Conservation (phyloP, 495 filamentous ascomycete genomes). For the Hypomontagnella submonticulosa region DNA sequence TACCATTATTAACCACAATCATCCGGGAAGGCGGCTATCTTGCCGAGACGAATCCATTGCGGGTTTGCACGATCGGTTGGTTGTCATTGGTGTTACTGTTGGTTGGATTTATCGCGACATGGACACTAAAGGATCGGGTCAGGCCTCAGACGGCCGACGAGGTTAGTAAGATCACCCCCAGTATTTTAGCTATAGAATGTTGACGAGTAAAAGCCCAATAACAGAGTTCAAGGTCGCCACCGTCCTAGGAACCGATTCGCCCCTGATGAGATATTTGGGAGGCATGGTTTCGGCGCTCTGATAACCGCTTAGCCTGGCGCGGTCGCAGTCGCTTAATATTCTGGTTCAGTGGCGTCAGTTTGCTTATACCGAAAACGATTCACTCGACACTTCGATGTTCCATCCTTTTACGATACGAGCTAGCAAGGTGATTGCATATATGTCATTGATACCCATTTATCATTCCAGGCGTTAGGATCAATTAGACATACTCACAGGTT, state of each 20-base stretch:
- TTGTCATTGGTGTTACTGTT: constrained; percentile 23
- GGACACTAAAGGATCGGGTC: constrained; percentile 27
- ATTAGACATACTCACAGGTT: not conserved
- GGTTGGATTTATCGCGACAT: constrained; percentile 37
- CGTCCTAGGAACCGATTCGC: constrained; percentile 5
- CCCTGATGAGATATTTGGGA: constrained; percentile 4
- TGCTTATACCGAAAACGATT: not conserved
- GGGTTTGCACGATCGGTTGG: constrained; percentile 16
- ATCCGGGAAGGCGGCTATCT: constrained; percentile 23
- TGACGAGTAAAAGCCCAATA: constrained; percentile 15
- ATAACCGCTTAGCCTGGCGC: constrained; percentile 7
- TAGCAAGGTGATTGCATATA: constrained; percentile 18
- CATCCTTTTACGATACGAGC: constrained; percentile 2
- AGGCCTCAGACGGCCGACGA: constrained; percentile 1
- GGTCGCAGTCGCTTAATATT: not conserved
- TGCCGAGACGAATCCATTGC: not conserved
- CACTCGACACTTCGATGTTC: not conserved
- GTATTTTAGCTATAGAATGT: not conserved
- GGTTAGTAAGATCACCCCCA: constrained; percentile 5
- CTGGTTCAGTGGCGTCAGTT: too few relatives aligned
- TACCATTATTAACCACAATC: constrained; percentile 27
- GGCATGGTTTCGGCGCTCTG: constrained; percentile 9
- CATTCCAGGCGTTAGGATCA: constrained; percentile 9
- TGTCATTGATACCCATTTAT: constrained; percentile 38
- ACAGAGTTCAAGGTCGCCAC: not conserved